phyloP scores from a whole-genome alignment of 2,329 filamentous ascomycete species.

The Helminthosporium solani region DNA sequence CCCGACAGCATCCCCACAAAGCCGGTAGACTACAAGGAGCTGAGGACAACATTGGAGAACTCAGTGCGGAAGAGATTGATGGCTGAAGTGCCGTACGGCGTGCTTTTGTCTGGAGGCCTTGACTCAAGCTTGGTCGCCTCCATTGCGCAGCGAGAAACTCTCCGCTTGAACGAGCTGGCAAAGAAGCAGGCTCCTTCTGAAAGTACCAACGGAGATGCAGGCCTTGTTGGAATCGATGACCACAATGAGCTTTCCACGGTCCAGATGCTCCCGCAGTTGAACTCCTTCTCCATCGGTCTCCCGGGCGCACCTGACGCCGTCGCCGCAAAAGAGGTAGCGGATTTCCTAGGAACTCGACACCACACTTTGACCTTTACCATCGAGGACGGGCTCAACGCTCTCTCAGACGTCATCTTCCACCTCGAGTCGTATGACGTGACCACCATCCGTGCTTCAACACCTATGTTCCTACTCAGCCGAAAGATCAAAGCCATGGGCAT shows the following conservation, averaged over 20 bases:
- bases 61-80: conserved; percentile 95
- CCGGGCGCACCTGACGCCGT: conserved; percentile 89
- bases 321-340: conserved; percentile 88
- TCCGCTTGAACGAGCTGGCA: conserved; percentile 69
- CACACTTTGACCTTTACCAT: conserved; percentile 98
- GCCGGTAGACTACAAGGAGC: conserved; percentile 78
- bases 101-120: conserved; percentile 89
- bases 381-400: conserved; percentile 92
- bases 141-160: conserved; percentile 90
- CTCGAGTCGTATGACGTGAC: conserved; percentile 98
- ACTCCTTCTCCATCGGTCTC: conserved; percentile 98
- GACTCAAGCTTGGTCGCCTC: conserved; percentile 94
- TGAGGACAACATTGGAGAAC: conserved; percentile 82
- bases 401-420: conserved; percentile 97
- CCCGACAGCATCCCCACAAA: conserved; percentile 72
- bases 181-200: conserved; percentile 48
- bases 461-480: conserved; percentile 95
- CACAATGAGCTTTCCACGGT: conserved; percentile 85
- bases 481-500: conserved; percentile 99
- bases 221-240: conserved; percentile 89
- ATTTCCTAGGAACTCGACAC: conserved; percentile 96
- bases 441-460: conserved; percentile 95
- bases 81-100: conserved; percentile 98
- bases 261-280: conserved; percentile 89
- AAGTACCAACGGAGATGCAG: conserved; percentile 47